phyloP scores from a whole-genome alignment of 768 basidiomycete species.

The Podaxis pistillaris region DNA sequence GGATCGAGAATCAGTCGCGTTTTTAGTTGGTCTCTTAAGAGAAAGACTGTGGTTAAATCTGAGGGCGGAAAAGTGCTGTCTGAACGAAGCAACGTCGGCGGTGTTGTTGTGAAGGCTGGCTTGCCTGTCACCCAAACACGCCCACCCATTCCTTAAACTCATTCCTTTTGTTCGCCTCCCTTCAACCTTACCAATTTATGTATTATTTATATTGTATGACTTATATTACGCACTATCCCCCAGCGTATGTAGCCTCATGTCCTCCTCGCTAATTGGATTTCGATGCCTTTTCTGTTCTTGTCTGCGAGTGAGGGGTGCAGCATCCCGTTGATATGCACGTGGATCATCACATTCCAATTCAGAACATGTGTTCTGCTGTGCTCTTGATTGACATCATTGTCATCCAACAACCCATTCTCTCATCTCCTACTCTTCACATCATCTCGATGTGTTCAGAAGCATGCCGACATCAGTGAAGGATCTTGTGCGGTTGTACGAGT shows the following conservation, averaged over 20 bases:
- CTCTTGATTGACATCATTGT: constrained; percentile 2
- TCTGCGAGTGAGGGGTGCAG: not conserved
- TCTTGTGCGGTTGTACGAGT: constrained; percentile 32
- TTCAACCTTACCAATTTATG: not conserved
- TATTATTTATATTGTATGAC: not conserved
- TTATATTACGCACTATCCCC: not conserved
- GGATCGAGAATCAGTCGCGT: constrained; percentile 9
- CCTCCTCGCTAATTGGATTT: not conserved
- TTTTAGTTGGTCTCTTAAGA: not conserved
- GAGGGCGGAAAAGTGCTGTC: constrained; percentile 1
- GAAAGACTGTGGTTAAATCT: not conserved
- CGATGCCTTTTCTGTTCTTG: not conserved
- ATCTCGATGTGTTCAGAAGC: constrained; percentile 14
- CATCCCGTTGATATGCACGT: not conserved
- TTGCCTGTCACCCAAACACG: constrained; percentile 9
- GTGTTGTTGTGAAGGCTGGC: constrained; percentile 1
- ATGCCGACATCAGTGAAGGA: constrained; percentile 33
- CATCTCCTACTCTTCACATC: constrained; percentile 1
- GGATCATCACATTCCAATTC: not conserved
- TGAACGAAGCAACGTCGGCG: constrained; percentile 1
- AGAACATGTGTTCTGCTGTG: constrained; percentile 4
- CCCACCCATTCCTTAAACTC: not conserved
- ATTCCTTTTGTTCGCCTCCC: too few species aligned
- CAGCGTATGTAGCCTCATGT: not conserved
- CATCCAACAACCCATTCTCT: not conserved